A percentile compares a stretch with the other conserved stretches of the same genome.
phyloP scores from a whole-genome alignment of 1,284 basidiomycete species.

The Sparassis latifolia region DNA sequence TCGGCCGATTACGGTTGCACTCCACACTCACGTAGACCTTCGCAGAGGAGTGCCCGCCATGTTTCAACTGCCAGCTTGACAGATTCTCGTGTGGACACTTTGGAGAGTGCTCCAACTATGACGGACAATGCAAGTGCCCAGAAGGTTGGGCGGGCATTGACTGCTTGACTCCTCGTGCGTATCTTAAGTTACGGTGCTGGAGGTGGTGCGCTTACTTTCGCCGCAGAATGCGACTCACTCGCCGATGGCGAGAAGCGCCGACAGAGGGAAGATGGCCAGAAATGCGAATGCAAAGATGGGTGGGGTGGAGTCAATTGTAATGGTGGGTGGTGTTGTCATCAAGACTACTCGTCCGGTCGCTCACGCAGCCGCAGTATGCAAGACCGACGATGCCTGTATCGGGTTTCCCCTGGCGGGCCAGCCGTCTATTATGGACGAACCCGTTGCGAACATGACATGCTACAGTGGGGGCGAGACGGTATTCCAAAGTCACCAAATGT shows the following conservation, averaged over 20 bases:
- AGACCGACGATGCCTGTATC: conserved; percentile 72
- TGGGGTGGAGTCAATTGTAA: conserved; percentile 98
- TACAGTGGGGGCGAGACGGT: conserved; percentile 90
- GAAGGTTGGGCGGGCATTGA: conserved; percentile 89
- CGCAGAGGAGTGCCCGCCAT: conserved; percentile 56
- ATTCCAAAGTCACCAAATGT: conserved; percentile 93
- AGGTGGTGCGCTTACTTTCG: not conserved
- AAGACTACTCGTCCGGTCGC: not conserved
- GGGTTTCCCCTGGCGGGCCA: conserved; percentile 63
- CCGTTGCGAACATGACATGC: conserved; percentile 69
- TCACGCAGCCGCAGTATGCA: conserved; percentile 57
- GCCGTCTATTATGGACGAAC: conserved; percentile 23
- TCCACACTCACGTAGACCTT: not conserved
- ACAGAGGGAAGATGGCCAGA: conserved; percentile 68
- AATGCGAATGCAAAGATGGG: conserved; percentile 87
- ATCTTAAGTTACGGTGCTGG: not conserved
- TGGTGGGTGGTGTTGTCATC: conserved; percentile 43
- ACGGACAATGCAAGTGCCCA: conserved; percentile 89
- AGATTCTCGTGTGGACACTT: conserved; percentile 82
- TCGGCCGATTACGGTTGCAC: not conserved
- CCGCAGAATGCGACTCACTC: conserved; percentile 81
- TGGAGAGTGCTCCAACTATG: conserved; percentile 80
- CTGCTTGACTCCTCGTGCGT: conserved; percentile 76
- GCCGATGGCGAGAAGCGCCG: conserved; percentile 83
- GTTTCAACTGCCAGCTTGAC: conserved; percentile 84